Base-by-base conservation (phyloP, 2,329 filamentous ascomycete species). In the Celoporthe dispersa region DNA sequence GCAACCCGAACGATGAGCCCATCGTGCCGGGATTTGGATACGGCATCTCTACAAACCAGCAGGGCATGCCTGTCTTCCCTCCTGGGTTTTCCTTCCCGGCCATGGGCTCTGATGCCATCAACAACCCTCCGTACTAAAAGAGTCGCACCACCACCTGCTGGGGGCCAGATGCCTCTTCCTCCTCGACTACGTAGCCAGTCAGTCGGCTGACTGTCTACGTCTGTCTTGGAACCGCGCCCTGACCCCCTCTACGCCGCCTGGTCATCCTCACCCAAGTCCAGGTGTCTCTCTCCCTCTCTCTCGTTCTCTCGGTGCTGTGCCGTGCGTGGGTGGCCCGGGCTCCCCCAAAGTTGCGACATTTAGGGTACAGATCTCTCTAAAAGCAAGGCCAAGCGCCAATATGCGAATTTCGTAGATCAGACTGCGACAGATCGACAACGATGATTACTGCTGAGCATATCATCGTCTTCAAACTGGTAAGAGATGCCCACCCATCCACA, bases 31-130 rank as follows among this genome's bases (percentile, higher is more conserved):
- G 76, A 6, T 80, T 84, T 65, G 82, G 82, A 16, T 84, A 81
- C 55, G 82, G 83, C 39, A 79, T 86, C 60, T 75, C 79, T 57
- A 80, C 82, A 35, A 80, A 83, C 3, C 78, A 81, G 4, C 85
- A 85, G 73, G 84, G 84, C n/a, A 84, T 86, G 80, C 82, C 83
- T 6, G 80, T 84, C 71, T 84, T 84, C 71, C 83, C 84, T 2
- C 80, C 83, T 2, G 84, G 83, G 28, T 84, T 84, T 67, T 73
- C 76, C 2, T 84, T 84, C 72, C 80, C 71, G 16, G 67, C 71
- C 6, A 57, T 57, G 53, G 53, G 25, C 4, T 69, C 71, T 16
- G 71, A 71, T 62, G 68, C 68, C 9, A 59, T 67, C 57, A 70
- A 66, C 59, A 72, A 70, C 35, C 70, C 70, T 62, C 70, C 70